Evolutionary conservation across 805 yeast species (phyloP).

Genomic region (Metschnikowia hibisci): DNA sequence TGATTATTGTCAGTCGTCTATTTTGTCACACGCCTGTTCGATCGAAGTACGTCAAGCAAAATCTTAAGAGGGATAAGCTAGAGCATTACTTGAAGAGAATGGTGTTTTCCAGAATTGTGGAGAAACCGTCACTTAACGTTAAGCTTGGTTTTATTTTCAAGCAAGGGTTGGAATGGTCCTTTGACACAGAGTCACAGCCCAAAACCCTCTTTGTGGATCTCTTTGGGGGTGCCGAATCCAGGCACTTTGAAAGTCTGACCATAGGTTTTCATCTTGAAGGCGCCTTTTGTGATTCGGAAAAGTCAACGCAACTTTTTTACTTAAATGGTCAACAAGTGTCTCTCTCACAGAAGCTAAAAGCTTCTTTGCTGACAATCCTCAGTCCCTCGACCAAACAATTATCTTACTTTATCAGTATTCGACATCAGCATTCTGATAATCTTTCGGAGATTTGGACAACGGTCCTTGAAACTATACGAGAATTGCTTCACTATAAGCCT

Average conservation of each 20-base stretch:
- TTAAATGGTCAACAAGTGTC: neutral
- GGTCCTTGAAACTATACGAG: neutral
- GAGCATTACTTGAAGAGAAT: conserved; percentile 26
- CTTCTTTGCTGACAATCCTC: neutral
- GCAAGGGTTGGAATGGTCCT: neutral
- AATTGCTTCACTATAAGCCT: neutral
- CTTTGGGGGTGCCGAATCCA: neutral
- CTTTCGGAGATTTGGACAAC: neutral
- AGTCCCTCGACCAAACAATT: neutral
- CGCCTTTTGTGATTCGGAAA: neutral
- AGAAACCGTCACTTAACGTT: conserved; percentile 16
- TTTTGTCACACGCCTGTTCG: conserved; percentile 47
- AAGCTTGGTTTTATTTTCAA: neutral
- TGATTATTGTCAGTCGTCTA: conserved; percentile 32
- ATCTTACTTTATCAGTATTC: neutral
- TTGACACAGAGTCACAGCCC: neutral
- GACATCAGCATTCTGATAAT: neutral
- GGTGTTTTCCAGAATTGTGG: conserved; percentile 27
- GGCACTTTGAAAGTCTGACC: neutral
- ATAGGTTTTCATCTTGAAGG: neutral
- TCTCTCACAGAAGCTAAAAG: neutral
- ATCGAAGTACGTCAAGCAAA: conserved; percentile 19
- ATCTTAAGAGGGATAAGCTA: conserved; percentile 18
- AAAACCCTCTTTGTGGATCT: neutral
- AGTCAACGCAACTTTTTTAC: neutral